Evolutionary conservation across 2,329 filamentous ascomycete species (phyloP), one percentile per base, ranked within the genome.

Genomic region (Aspergillus unguis): DNA sequence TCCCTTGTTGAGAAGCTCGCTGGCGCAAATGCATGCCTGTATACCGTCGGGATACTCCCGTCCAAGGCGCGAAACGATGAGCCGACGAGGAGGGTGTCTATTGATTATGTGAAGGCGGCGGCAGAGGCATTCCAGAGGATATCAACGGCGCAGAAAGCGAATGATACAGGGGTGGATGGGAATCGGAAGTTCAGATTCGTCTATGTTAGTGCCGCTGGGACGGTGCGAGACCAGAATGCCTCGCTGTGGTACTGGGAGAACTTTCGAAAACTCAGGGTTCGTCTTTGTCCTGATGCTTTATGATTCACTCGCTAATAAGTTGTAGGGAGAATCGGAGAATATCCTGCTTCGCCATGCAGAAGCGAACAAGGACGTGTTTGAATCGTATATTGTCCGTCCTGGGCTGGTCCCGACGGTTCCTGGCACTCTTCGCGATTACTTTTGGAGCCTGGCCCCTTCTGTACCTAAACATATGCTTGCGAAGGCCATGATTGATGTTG

Each of bases 21-120:
- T 57, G 73, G 69, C 43, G 74, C 76, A 3, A 68, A 74, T 48
- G 75, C 71, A 10, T 78, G 75, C 59, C 74, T 79, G 27, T 79
- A 75, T 75, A 29, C 52, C 1, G 28, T 54, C 17, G 52, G 52
- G 4, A 4, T 54, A 0, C 17, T 31, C 6, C 52, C 52, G 2
- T 51, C 52, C 2, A 29, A 45, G 6, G 48, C 52, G 11, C 6
- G 35, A 2, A 35, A 46, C 17, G 36, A 43, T 17, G 38, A 38
- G 9, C 9, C 5, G 4, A 32, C 31, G 6, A 43, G 44, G 1
- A 29, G 26, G 3, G 35, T 54, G 4, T 46, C 43, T 3, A 6
- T 54, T 2, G 52, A 54, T 10, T 54, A 71, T 62, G 35, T 48
- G 36, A n/a, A 42, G 23, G 31, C 59, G 48, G 40, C 53, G 29